A percentile compares a stretch with the other conserved stretches of the same genome.
These are phyloP conservation scores for Colletotrichum sp. DNA, from an alignment of 2,329 filamentous ascomycete genomes.

Conservation along the genomic window DNA sequence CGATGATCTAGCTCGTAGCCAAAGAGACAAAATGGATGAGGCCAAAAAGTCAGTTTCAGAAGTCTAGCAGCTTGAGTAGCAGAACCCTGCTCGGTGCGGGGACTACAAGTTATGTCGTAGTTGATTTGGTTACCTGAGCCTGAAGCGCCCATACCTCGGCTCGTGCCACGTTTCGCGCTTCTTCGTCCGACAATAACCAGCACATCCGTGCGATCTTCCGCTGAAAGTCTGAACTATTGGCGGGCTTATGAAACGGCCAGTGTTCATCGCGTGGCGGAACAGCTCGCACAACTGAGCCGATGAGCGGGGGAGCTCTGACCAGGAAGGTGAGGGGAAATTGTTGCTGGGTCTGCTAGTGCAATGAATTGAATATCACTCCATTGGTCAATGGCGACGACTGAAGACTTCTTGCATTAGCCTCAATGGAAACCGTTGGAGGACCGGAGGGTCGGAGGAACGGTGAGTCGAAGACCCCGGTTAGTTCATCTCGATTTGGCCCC, in stretches of 20 bases:
- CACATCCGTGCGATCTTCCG: not conserved
- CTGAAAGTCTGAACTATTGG: not conserved
- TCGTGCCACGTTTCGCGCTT: not conserved
- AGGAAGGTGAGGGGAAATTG: not conserved
- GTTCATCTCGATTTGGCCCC: not conserved
- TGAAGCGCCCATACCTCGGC: not conserved
- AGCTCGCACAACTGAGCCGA: not conserved
- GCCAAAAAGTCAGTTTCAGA: not conserved
- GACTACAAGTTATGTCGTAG: conserved; percentile 7
- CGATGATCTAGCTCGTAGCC: not conserved
- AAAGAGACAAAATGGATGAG: not conserved
- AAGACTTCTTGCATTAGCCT: not conserved
- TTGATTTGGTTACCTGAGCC: not conserved
- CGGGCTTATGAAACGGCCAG: not conserved
- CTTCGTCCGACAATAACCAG: not conserved
- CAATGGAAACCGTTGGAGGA: not conserved
- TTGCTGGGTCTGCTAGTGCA: not conserved
- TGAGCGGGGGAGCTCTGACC: not conserved
- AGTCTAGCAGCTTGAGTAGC: not conserved
- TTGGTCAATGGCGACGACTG: not conserved
- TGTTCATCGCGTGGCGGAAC: not conserved
- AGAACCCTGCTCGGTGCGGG: not conserved
- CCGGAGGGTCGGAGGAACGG: not conserved
- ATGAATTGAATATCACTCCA: not conserved
- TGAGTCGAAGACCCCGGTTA: not conserved